Evolutionary conservation across 306 rosid species (phyloP).

Genomic region (Cyclanthera cordifolia): DNA sequence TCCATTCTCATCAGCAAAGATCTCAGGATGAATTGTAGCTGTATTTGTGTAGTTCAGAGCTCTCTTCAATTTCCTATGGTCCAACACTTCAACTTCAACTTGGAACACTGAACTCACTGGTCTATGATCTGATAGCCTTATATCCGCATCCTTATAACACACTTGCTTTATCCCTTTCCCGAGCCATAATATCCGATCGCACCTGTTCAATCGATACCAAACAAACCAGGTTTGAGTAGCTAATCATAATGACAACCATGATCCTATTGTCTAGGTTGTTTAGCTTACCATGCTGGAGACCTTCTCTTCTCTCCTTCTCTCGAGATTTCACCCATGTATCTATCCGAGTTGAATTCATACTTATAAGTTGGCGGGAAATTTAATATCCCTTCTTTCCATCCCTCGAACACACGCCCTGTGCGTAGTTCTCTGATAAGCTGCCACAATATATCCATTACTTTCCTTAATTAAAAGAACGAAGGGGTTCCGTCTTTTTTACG

Average conservation of each 20-base stretch:
- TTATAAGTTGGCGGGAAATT: slow-evolving; percentile 90
- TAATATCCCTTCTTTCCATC: slow-evolving; percentile 83
- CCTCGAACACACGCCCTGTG: slow-evolving; percentile 64
- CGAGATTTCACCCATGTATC: slow-evolving; percentile 60
- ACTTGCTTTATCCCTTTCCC: slow-evolving; percentile 78
- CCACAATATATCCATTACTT: slow-evolving; percentile 13
- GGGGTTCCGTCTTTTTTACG: not conserved
- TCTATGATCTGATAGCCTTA: slow-evolving; percentile 65
- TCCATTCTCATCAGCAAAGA: slow-evolving; percentile 38
- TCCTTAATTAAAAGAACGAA: too few species aligned
- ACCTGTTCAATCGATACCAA: slow-evolving; percentile 29
- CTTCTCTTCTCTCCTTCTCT: slow-evolving; percentile 69
- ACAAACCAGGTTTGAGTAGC: not conserved
- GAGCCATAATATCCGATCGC: slow-evolving; percentile 74
- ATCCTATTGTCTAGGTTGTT: not conserved
- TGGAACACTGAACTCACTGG: slow-evolving; percentile 64
- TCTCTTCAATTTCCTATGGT: slow-evolving; percentile 60
- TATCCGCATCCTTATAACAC: slow-evolving; percentile 49
- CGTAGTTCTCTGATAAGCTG: slow-evolving; percentile 66
- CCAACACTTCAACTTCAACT: slow-evolving; percentile 76
- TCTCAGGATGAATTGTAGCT: slow-evolving; percentile 54
- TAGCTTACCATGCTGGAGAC: slow-evolving; percentile 86
- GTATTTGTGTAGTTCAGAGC: slow-evolving; percentile 54
- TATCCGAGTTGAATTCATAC: slow-evolving; percentile 57
- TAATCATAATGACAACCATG: not conserved